Percentiles rank a stretch among this genome's conserved stretches.
phyloP scores from a whole-genome alignment of 805 yeast species.

The Schizosaccharomyces pombe region DNA sequence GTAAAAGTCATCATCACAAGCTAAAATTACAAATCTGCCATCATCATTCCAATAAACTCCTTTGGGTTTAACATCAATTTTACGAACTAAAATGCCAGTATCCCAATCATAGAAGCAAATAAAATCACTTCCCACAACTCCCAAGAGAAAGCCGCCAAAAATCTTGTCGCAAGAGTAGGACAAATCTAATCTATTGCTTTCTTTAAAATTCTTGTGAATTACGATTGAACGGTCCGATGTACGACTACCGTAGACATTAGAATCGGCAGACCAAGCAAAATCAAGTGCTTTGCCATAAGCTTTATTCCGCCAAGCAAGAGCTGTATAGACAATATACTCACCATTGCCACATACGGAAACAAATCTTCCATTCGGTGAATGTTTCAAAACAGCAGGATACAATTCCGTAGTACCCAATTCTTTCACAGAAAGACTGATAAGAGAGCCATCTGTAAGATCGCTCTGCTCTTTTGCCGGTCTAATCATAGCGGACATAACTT shows the following conservation, averaged over 20 bases:
- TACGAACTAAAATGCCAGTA: conserved; percentile 55
- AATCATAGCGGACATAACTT: conserved; percentile 62
- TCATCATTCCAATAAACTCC: conserved; percentile 78
- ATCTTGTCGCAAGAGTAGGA: conserved; percentile 41
- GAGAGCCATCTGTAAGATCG: conserved; percentile 59
- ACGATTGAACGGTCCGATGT: conserved; percentile 42
- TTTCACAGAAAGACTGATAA: conserved; percentile 51
- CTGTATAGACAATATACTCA: conserved; percentile 84
- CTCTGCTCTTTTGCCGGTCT: conserved; percentile 24
- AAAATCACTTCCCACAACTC: conserved; percentile 51
- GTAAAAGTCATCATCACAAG: conserved; percentile 49
- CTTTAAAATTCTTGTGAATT: conserved; percentile 66
- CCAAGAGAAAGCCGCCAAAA: conserved; percentile 72
- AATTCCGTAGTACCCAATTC: conserved; percentile 88
- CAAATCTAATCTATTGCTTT: conserved; percentile 39
- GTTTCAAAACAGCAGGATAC: conserved; percentile 65
- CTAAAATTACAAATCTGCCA: conserved; percentile 66
- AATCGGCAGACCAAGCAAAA: conserved; percentile 73
- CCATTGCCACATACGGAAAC: conserved; percentile 96
- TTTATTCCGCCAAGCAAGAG: conserved; percentile 94
- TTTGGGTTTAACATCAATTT: conserved; percentile 55
- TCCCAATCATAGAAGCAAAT: conserved; percentile 90
- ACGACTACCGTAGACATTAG: conserved; percentile 64
- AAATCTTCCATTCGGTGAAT: conserved; percentile 92
- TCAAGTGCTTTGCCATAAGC: conserved; percentile 74